phyloP scores from a whole-genome alignment of 768 basidiomycete species.

The Gloeostereum incarnatum region DNA sequence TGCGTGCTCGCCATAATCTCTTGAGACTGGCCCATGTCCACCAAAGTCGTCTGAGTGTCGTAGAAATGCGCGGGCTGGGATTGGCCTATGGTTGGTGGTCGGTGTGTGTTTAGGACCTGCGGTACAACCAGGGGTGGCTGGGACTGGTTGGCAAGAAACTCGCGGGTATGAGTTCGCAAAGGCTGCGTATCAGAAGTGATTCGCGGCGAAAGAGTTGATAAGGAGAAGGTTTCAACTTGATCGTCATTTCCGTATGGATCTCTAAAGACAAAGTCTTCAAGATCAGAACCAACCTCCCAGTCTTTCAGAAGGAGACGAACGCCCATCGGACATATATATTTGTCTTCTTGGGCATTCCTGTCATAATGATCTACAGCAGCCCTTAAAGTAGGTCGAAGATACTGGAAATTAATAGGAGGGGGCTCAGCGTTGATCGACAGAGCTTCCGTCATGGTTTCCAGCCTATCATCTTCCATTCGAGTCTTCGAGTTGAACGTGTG shows the following conservation, averaged over 20 bases:
- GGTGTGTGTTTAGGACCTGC: neutral
- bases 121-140: slow-evolving; percentile 2
- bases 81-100: neutral
- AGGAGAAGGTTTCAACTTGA: neutral
- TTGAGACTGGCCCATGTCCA: slow-evolving; percentile 20
- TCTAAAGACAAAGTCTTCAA: slow-evolving; percentile 36
- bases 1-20: slow-evolving; percentile 56
- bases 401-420: slow-evolving; percentile 53
- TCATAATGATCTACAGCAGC: slow-evolving; percentile 15
- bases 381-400: slow-evolving; percentile 40
- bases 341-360: slow-evolving; percentile 14
- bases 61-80: neutral
- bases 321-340: slow-evolving; percentile 32
- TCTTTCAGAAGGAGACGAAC: slow-evolving; percentile 58
- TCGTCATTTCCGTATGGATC: slow-evolving; percentile 40
- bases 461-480: slow-evolving; percentile 18
- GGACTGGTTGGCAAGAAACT: neutral
- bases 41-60: slow-evolving; percentile 3
- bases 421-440: slow-evolving; percentile 48
- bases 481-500: slow-evolving; percentile 23
- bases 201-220: slow-evolving; percentile 1
- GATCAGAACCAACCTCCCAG: slow-evolving; percentile 53
- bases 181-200: slow-evolving; percentile 1
- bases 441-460: slow-evolving; percentile 52
- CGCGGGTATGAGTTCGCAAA: neutral